phyloP scores from a whole-genome alignment of 345 rosid genomes.

The Camelina laxa region DNA sequence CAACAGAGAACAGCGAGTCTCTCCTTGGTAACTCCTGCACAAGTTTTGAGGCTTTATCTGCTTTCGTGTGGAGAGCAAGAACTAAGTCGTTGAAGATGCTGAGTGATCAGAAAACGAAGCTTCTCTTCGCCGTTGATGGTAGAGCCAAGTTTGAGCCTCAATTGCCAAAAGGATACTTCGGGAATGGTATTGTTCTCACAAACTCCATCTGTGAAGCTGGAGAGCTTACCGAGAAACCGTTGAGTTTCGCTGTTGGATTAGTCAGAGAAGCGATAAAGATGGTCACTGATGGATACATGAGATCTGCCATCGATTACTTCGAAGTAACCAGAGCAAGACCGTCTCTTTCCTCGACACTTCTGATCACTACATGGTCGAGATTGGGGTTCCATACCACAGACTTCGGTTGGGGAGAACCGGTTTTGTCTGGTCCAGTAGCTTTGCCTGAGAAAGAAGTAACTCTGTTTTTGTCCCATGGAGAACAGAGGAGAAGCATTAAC shows the following conservation, averaged over 20 bases:
- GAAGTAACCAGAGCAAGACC: slow-evolving; percentile 86
- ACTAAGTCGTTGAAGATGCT: slow-evolving; percentile 70
- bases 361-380: slow-evolving; percentile 92
- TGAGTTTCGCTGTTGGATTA: slow-evolving; percentile 62
- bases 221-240: slow-evolving; percentile 62
- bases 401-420: slow-evolving; percentile 95
- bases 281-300: slow-evolving; percentile 85
- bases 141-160: slow-evolving; percentile 77
- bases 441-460: slow-evolving; percentile 92
- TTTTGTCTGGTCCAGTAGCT: slow-evolving; percentile 81
- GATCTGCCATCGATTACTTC: slow-evolving; percentile 93
- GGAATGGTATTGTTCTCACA: slow-evolving; percentile 86
- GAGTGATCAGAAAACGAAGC: slow-evolving; percentile 73
- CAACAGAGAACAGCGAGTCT: slow-evolving; percentile 55
- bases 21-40: slow-evolving; percentile 58
- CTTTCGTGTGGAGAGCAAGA: slow-evolving; percentile 84
- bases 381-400: slow-evolving; percentile 76
- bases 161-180: slow-evolving; percentile 84
- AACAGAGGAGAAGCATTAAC: slow-evolving; percentile 77
- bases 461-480: slow-evolving; percentile 83
- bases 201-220: slow-evolving; percentile 71
- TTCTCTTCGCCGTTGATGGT: slow-evolving; percentile 88
- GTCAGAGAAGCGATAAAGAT: slow-evolving; percentile 74
- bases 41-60: slow-evolving; percentile 81
- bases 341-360: slow-evolving; percentile 76